These are phyloP conservation scores for Colletotrichum trifolii DNA, from an alignment of 2,329 filamentous ascomycete species.

Conservation along the genomic window DNA sequence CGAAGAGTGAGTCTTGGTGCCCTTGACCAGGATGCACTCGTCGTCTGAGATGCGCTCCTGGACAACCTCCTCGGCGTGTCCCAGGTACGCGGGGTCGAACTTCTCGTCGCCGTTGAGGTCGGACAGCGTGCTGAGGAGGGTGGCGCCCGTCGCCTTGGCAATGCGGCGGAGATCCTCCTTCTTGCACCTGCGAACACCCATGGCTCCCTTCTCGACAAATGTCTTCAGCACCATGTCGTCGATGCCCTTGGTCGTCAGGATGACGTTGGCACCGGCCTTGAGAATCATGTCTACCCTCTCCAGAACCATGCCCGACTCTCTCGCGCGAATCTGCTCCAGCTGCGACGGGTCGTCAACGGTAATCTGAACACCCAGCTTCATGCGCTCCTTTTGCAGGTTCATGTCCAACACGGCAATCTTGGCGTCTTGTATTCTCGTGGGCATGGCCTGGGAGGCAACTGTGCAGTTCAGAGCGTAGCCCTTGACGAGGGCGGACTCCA, in stretches of 20 bases:
- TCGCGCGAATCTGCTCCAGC: constrained; percentile 94
- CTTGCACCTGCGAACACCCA: constrained; percentile 96
- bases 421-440: constrained; percentile 88
- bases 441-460: constrained; percentile 98
- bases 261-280: constrained; percentile 95
- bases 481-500: constrained; percentile 91
- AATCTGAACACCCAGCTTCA: constrained; percentile 99
- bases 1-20: constrained; percentile 92
- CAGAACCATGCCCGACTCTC: constrained; percentile 91
- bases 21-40: constrained; percentile 96
- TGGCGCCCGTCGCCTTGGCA: constrained; percentile 94
- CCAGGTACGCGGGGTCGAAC: constrained; percentile 90
- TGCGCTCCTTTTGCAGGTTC: constrained; percentile 98
- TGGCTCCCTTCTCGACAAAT: constrained; percentile 93
- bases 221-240: constrained; percentile 95
- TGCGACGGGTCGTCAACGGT: constrained; percentile 98
- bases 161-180: constrained; percentile 98
- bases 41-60: constrained; percentile 99
- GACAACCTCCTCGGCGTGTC: constrained; percentile 93
- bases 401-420: constrained; percentile 98
- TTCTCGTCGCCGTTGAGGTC: constrained; percentile 98
- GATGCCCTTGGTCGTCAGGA: constrained; percentile 98
- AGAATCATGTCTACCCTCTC: constrained; percentile 97
- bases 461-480: constrained; percentile 99
- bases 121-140: constrained; percentile 90